phyloP scores from a whole-genome alignment of 2,329 filamentous ascomycete genomes.

The Talaromyces sp. region DNA sequence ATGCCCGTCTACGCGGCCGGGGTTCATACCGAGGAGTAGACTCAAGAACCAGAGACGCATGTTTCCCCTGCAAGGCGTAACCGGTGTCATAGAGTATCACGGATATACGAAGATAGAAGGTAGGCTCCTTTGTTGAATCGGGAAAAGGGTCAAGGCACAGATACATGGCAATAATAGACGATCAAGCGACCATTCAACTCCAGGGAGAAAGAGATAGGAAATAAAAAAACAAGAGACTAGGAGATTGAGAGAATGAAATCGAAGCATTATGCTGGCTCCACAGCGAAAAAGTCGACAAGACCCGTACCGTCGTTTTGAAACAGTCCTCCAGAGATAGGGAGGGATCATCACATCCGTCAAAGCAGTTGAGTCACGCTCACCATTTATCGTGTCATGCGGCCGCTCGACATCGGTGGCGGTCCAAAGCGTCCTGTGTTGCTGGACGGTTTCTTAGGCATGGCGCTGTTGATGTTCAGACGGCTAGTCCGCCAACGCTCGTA shows the following conservation, averaged over 20 bases:
- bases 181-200: background rate
- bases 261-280: background rate
- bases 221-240: too few relatives aligned
- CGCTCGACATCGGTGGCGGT: constrained; percentile 11
- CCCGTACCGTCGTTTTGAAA: background rate
- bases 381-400: constrained; percentile 9
- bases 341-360: background rate
- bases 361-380: background rate
- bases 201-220: background rate
- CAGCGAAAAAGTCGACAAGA: background rate
- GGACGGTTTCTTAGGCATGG: constrained; percentile 19
- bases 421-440: constrained; percentile 24
- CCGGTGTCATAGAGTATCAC: constrained; percentile 1
- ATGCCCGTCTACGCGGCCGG: background rate
- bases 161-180: background rate
- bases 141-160: background rate
- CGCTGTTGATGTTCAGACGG: constrained; percentile 29
- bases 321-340: background rate
- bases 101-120: background rate
- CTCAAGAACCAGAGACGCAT: background rate
- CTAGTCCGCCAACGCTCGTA: constrained; percentile 89
- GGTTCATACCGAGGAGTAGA: background rate
- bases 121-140: background rate
- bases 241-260: background rate
- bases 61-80: constrained; percentile 1